phyloP scores from a whole-genome alignment of 192 early-diverging fungal species.

The Umbelopsis ramanniana region DNA sequence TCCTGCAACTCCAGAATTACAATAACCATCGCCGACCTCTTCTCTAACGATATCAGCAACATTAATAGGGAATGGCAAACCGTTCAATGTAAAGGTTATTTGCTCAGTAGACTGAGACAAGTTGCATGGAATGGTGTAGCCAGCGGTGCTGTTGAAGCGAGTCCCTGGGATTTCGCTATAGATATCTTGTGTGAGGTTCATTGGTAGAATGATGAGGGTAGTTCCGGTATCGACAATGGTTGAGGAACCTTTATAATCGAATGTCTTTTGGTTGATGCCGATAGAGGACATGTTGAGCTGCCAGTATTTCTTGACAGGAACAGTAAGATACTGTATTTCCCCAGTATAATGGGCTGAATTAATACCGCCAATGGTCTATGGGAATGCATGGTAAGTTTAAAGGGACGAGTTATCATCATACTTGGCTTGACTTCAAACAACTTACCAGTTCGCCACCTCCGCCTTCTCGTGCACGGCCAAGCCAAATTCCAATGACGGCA shows the following conservation, averaged over 20 bases:
- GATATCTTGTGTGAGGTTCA: constrained; percentile 38
- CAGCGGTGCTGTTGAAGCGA: background rate
- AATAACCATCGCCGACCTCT: constrained; percentile 7
- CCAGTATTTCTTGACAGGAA: constrained; percentile 65
- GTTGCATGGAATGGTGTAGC: constrained; percentile 48
- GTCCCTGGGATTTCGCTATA: constrained; percentile 51
- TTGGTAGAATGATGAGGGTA: constrained; percentile 53
- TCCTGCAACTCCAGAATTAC: constrained; percentile 42
- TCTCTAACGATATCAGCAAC: constrained; percentile 42
- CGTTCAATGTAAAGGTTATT: constrained; percentile 35
- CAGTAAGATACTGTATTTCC: constrained; percentile 55
- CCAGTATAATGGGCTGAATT: constrained; percentile 57
- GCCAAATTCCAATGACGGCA: constrained; percentile 32
- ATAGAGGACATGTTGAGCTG: constrained; percentile 43
- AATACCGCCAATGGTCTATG: constrained; percentile 50
- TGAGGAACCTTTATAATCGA: background rate
- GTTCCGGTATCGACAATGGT: constrained; percentile 65
- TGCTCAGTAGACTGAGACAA: background rate
- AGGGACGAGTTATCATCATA: background rate
- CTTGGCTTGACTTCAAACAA: background rate
- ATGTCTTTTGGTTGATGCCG: constrained; percentile 34
- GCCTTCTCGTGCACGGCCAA: constrained; percentile 41
- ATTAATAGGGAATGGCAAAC: constrained; percentile 33
- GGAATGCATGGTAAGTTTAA: background rate
- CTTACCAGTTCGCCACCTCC: constrained; percentile 49